Evolutionary conservation across 1,284 basidiomycete species (phyloP), one percentile per base, ranked within the genome.

Genomic region (Trichosporon inkin): DNA sequence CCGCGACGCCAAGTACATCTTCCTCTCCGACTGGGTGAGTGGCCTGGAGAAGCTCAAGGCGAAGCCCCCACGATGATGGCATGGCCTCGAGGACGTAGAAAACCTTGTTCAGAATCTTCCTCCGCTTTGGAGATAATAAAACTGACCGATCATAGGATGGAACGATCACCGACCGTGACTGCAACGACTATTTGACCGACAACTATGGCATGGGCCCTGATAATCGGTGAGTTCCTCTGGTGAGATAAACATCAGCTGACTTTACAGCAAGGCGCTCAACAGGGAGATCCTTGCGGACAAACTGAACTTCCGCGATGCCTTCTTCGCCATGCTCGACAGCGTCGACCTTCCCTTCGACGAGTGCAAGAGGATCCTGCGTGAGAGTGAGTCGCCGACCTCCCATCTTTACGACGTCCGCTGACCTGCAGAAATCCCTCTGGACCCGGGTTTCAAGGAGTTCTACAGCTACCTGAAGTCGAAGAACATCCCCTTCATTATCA

Each of bases 141-240:
- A 17, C 16, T 40, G 38, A 40, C 16, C 7, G 24, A 19, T 87
- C 16, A 7, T 52, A 78, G 91, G 92, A 93, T 80, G 92, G 91
- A 70, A 95, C 90, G 20, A 94, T 94, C 78, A 94, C 91, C 7
- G 90, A 85, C 53, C 84, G 84, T 68, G 91, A 95, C 78, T 91
- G 89, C 19, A 95, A 95, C 78, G 92, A 95, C 72, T 92, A 55
- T 57, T 59, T 79, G 56, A 75, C 72, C 22, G 78, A 79, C 66
- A 73, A 75, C 57, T 66, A 76, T 28, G 90, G 90, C 2, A 89
- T 84, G 68, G 66, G 67, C 53, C 54, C 53, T 28, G 68, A 60
- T 52, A 54, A 58, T 47, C 57, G 68, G 68, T 70, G 51, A 56
- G 67, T 58, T 52, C 22, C 5, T 11, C 3, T 17, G 3, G n/a